phyloP scores from a whole-genome alignment of 2,329 filamentous ascomycete species.

The Daldinia sp. region DNA sequence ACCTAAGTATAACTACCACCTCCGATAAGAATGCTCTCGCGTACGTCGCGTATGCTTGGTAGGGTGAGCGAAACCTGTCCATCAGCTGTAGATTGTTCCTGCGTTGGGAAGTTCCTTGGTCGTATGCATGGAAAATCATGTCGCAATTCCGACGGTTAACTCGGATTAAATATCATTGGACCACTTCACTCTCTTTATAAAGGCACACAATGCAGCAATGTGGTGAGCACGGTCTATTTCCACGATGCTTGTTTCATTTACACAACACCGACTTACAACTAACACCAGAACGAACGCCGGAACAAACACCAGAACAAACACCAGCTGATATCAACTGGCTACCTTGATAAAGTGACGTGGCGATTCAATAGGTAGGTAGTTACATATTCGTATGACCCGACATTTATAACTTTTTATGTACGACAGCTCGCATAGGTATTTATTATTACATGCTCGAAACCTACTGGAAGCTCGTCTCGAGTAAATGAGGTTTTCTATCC shows the following conservation, averaged over 20 bases:
- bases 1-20: too few species aligned
- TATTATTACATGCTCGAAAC: constrained; percentile 5
- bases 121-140: constrained; percentile 10
- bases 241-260: constrained; percentile 5
- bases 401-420: constrained; percentile 16
- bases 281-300: too few species aligned
- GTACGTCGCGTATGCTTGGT: too few species aligned
- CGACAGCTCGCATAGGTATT: constrained; percentile 23
- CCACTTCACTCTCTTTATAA: constrained; percentile 30
- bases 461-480: constrained; percentile 59
- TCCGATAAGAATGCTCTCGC: constrained; percentile 17
- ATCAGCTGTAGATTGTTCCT: constrained; percentile 32
- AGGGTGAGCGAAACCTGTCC: constrained; percentile 3
- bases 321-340: background rate
- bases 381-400: too few species aligned
- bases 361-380: constrained; percentile 26
- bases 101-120: constrained; percentile 27
- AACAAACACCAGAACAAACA: too few species aligned
- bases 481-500: constrained; percentile 73
- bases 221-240: constrained; percentile 2
- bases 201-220: constrained; percentile 17
- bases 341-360: constrained; percentile 27
- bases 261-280: background rate
- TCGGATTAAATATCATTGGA: constrained; percentile 34
- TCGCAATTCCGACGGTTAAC: constrained; percentile 31